Evolutionary conservation across 2,329 filamentous ascomycete species (phyloP).

Genomic region (Trichoderma asperellum): DNA sequence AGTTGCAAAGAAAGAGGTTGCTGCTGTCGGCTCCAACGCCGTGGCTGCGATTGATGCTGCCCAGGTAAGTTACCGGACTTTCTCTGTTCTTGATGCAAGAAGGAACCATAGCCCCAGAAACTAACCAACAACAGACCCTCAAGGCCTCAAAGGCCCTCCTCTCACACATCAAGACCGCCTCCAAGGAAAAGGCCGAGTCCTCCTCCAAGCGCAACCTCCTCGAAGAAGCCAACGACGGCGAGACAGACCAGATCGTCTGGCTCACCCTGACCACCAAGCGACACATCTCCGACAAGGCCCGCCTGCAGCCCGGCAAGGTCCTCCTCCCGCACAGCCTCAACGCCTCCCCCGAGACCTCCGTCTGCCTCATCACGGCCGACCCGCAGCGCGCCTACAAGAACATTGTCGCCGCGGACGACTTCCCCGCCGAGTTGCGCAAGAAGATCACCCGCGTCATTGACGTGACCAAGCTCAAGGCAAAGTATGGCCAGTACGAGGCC

Average conservation of each 20-base stretch:
- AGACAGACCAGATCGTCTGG: slow-evolving; percentile 60
- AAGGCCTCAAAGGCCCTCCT: slow-evolving; percentile 67
- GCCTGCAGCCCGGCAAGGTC: slow-evolving; percentile 84
- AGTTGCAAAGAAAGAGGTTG: slow-evolving; percentile 36
- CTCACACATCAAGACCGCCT: slow-evolving; percentile 62
- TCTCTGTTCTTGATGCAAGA: neutral
- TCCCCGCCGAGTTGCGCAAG: slow-evolving; percentile 67
- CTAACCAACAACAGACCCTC: slow-evolving; percentile 49
- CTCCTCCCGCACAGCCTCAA: slow-evolving; percentile 76
- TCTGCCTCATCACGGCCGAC: slow-evolving; percentile 85
- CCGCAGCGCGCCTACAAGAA: slow-evolving; percentile 89
- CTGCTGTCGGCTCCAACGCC: slow-evolving; percentile 39
- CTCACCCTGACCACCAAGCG: slow-evolving; percentile 67
- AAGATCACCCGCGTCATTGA: slow-evolving; percentile 79
- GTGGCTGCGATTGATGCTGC: slow-evolving; percentile 46
- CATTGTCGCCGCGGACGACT: slow-evolving; percentile 73
- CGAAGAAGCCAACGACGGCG: slow-evolving; percentile 49
- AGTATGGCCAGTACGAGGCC: slow-evolving; percentile 87
- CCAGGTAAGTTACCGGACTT: slow-evolving; percentile 41
- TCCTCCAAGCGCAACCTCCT: slow-evolving; percentile 61
- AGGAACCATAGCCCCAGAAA: neutral
- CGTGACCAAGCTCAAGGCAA: slow-evolving; percentile 75
- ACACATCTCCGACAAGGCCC: slow-evolving; percentile 71
- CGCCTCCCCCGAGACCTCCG: slow-evolving; percentile 63
- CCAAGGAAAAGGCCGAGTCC: slow-evolving; percentile 51